A percentile compares a stretch with the other conserved stretches of the same genome.
Conservation (phyloP, 2,329 filamentous ascomycete genomes). For the Penicillium sp. region DNA sequence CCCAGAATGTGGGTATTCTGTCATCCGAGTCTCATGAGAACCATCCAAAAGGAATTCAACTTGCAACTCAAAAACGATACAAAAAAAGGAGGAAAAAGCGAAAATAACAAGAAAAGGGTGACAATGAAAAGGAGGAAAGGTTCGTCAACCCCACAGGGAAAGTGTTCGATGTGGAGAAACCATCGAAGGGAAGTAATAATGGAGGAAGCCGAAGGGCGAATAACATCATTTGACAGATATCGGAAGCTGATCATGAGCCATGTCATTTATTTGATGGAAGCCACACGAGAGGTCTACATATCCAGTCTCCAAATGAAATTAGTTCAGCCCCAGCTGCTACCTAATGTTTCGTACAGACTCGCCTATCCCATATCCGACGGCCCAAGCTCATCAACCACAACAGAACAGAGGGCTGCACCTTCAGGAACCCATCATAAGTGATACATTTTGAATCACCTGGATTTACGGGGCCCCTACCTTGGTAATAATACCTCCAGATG, state of each 20-base stretch:
- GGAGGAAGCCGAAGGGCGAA: neutral
- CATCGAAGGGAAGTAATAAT: neutral
- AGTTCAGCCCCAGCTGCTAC: neutral
- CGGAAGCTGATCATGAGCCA: neutral
- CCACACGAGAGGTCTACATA: neutral
- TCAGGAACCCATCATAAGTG: neutral
- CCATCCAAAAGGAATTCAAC: neutral
- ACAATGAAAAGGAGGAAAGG: neutral
- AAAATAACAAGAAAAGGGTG: neutral
- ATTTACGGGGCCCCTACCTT: neutral
- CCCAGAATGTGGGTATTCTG: neutral
- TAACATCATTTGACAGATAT: slow-evolving; percentile 1
- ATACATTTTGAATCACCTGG: neutral
- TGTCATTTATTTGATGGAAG: neutral
- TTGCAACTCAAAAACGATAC: too few relatives aligned
- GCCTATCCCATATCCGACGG: neutral
- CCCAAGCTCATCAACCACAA: neutral
- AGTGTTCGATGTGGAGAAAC: neutral
- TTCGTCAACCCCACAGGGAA: neutral
- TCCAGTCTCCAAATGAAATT: neutral
- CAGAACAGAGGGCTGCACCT: neutral
- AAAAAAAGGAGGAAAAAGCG: neutral
- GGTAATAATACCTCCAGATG: neutral
- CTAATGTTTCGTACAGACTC: neutral
- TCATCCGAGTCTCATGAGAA: neutral